These are phyloP conservation scores for Trametes pubescens DNA, from an alignment of 1,284 basidiomycete genomes.

Conservation along the genomic window DNA sequence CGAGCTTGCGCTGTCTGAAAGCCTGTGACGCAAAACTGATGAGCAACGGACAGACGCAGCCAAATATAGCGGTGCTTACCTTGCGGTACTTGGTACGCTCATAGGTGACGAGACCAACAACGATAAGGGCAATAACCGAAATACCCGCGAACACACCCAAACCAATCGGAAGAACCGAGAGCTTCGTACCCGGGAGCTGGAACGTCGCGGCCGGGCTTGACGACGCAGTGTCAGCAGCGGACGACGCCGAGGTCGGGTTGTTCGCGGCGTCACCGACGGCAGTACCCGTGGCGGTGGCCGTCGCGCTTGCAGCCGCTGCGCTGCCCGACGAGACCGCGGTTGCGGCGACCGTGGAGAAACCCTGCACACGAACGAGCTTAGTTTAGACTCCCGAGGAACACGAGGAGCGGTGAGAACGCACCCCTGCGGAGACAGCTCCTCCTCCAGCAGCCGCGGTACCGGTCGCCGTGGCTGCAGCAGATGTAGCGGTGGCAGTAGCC, in stretches of 20 bases:
- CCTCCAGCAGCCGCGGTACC: slow-evolving; percentile 10
- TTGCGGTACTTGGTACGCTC: slow-evolving; percentile 85
- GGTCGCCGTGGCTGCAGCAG: slow-evolving; percentile 11
- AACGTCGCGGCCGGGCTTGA: slow-evolving; percentile 55
- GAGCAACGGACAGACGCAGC: neutral
- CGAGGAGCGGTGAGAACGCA: slow-evolving; percentile 10
- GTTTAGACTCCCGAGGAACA: neutral
- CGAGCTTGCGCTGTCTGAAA: slow-evolving; percentile 78
- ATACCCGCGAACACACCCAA: slow-evolving; percentile 84
- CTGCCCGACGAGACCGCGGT: slow-evolving; percentile 24
- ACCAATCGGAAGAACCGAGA: slow-evolving; percentile 82
- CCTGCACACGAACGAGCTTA: slow-evolving; percentile 10
- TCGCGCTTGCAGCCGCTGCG: slow-evolving; percentile 13
- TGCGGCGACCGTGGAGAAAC: slow-evolving; percentile 22
- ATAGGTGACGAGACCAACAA: slow-evolving; percentile 83
- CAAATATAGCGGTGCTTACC: slow-evolving; percentile 49
- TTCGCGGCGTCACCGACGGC: slow-evolving; percentile 17
- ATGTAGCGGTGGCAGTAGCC: slow-evolving; percentile 13
- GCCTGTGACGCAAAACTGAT: slow-evolving; percentile 50
- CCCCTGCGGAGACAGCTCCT: slow-evolving; percentile 24
- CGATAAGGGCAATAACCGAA: slow-evolving; percentile 78
- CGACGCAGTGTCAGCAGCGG: slow-evolving; percentile 52
- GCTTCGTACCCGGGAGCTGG: slow-evolving; percentile 70
- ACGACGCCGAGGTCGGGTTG: slow-evolving; percentile 36
- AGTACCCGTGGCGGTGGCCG: slow-evolving; percentile 10